Evolutionary conservation across 768 basidiomycete genomes (phyloP).

Genomic region (Phaeotremella fagi): DNA sequence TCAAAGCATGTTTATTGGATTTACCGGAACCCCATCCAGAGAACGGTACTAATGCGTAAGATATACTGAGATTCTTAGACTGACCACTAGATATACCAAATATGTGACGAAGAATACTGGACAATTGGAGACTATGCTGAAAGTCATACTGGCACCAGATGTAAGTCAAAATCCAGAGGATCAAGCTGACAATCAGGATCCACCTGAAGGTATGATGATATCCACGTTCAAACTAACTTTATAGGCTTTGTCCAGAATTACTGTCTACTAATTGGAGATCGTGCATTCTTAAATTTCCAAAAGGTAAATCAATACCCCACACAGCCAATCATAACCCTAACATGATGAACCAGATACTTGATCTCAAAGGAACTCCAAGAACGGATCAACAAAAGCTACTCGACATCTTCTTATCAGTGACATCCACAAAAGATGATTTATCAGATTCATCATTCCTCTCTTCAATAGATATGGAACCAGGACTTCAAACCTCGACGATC

Average conservation of each 20-base stretch:
- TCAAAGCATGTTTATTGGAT: constrained; percentile 76
- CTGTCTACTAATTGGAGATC: constrained; percentile 86
- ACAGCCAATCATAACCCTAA: neutral
- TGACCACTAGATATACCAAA: constrained; percentile 79
- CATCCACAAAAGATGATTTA: constrained; percentile 84
- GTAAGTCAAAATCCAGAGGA: constrained; percentile 52
- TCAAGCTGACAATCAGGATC: constrained; percentile 57
- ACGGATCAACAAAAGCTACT: constrained; percentile 79
- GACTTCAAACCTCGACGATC: constrained; percentile 12
- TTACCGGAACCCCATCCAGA: constrained; percentile 61
- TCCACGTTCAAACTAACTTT: neutral
- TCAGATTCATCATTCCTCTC: constrained; percentile 88
- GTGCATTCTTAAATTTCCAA: constrained; percentile 95
- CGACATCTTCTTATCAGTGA: constrained; percentile 85
- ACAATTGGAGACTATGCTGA: constrained; percentile 82
- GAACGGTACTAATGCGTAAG: constrained; percentile 40
- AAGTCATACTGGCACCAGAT: constrained; percentile 89
- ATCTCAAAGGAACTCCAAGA: constrained; percentile 88
- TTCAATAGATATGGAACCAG: constrained; percentile 90
- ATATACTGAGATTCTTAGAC: constrained; percentile 19
- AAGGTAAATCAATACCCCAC: constrained; percentile 61
- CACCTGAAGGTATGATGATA: constrained; percentile 59
- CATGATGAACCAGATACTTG: constrained; percentile 87
- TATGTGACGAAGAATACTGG: constrained; percentile 74
- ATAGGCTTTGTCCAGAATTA: constrained; percentile 85